These are phyloP conservation scores for Nyctanthes arbortristis DNA, from an alignment of 257 asterid genomes.

Conservation along the genomic window DNA sequence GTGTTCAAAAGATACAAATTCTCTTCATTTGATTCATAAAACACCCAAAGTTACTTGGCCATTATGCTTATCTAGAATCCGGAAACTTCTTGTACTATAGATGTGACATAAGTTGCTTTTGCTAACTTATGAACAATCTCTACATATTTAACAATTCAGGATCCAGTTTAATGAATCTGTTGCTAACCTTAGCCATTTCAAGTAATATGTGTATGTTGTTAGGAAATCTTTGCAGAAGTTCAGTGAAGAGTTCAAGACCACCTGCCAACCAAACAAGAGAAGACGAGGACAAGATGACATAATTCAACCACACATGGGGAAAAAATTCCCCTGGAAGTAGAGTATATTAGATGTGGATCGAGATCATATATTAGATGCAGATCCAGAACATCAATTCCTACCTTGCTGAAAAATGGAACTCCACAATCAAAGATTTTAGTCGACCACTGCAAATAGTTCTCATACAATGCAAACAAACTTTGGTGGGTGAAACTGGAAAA, in stretches of 20 bases:
- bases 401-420: neutral
- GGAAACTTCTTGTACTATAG: neutral
- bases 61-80: neutral
- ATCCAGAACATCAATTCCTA: constrained; percentile 10
- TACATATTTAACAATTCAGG: constrained; percentile 13
- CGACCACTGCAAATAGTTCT: constrained; percentile 10
- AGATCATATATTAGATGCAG: constrained; percentile 5
- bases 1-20: neutral
- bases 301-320: neutral
- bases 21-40: constrained; percentile 13
- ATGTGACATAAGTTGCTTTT: neutral
- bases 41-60: constrained; percentile 5
- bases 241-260: constrained; percentile 84
- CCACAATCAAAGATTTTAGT: constrained; percentile 17
- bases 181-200: constrained; percentile 96
- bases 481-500: neutral
- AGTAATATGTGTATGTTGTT: constrained; percentile 80
- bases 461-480: neutral
- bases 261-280: constrained; percentile 49
- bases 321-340: constrained; percentile 8
- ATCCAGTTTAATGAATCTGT: constrained; percentile 2
- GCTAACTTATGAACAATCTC: neutral
- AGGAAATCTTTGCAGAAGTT: constrained; percentile 94
- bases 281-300: constrained; percentile 3
- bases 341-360: constrained; percentile 2